These are phyloP conservation scores for Kluyveromyces siamensis DNA, from an alignment of 805 yeast species.

Conservation along the genomic window DNA sequence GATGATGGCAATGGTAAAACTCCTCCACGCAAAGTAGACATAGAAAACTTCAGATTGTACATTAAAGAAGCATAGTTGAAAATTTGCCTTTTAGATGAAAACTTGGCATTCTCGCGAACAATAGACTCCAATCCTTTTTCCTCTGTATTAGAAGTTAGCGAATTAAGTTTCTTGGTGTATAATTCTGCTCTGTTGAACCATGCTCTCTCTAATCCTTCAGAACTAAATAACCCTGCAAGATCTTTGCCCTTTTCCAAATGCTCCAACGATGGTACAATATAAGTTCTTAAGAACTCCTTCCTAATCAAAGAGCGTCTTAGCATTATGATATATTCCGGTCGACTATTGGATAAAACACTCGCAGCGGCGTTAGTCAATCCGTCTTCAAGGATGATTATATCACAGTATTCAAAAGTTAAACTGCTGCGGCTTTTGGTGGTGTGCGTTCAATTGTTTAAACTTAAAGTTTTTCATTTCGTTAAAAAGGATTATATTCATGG, in stretches of 20 bases:
- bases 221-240: conserved; percentile 41
- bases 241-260: conserved; percentile 28
- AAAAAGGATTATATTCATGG: background rate
- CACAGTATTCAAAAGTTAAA: too few species aligned
- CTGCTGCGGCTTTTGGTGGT: too few species aligned
- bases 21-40: conserved; percentile 26
- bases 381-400: background rate
- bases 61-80: conserved; percentile 34
- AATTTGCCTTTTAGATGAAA: conserved; percentile 24
- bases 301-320: background rate
- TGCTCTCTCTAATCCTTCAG: conserved; percentile 39
- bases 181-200: conserved; percentile 39
- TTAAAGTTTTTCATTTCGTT: background rate
- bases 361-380: background rate
- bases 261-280: conserved; percentile 17
- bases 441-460: background rate
- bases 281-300: conserved; percentile 8
- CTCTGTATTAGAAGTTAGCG: conserved; percentile 17
- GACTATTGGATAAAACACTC: background rate
- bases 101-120: conserved; percentile 22
- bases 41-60: conserved; percentile 31
- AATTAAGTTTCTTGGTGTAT: conserved; percentile 35
- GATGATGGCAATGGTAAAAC: conserved; percentile 9
- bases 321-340: background rate
- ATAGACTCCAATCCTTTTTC: conserved; percentile 19